Evolutionary conservation across 495 filamentous ascomycete species (phyloP), one percentile per base, ranked within the genome.

Genomic region (Bryoglossum gracile): DNA sequence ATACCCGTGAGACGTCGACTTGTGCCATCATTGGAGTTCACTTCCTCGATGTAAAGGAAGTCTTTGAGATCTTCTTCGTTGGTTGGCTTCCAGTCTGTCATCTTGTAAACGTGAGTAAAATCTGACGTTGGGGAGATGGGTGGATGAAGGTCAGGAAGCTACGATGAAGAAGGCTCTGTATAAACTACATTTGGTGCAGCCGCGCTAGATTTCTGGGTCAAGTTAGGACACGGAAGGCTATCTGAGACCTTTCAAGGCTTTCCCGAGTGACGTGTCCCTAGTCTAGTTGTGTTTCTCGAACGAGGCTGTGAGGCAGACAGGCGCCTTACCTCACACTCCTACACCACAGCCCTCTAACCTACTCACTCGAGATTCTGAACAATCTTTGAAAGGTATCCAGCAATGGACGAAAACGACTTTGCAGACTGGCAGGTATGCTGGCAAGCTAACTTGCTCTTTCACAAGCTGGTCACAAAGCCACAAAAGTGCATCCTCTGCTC

Each of bases 341-440:
- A 16, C 33, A 4, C 3, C 33, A 11, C 33, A n/a, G 4, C 33
- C 13, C 3, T 4, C 3, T 3, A 35, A 13, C 3, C 11, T 35
- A 4, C 33, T 35, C 33, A 3, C 10, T n/a, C n/a, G n/a, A n/a
- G n/a, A 13, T 3, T 13, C 33, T 16, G 33, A 4, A 4, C 33
- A n/a, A 11, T 35, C 11, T 13, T 13, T 3, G 17, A 35, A 4
- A 13, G 11, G 17, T 35, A 4, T 35, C 3, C 33, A 2, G 22
- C 37, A 24, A 50, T 50, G 48, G 48, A 50, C n/a, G 18, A 19
- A 3, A 21, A 33, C 2, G 37, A 50, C 21, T 35, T 50, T 21
- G 26, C 6, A 32, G 23, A 43, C 25, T 50, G 48, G 48, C 13
- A 50, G 17, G 10, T 43, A 3, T 50, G 48, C 48, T 50, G 44